A percentile compares a stretch with the other conserved stretches of the same genome.
These are phyloP conservation scores for Claviceps citrina DNA, from an alignment of 2,329 filamentous ascomycete species.

Conservation along the genomic window DNA sequence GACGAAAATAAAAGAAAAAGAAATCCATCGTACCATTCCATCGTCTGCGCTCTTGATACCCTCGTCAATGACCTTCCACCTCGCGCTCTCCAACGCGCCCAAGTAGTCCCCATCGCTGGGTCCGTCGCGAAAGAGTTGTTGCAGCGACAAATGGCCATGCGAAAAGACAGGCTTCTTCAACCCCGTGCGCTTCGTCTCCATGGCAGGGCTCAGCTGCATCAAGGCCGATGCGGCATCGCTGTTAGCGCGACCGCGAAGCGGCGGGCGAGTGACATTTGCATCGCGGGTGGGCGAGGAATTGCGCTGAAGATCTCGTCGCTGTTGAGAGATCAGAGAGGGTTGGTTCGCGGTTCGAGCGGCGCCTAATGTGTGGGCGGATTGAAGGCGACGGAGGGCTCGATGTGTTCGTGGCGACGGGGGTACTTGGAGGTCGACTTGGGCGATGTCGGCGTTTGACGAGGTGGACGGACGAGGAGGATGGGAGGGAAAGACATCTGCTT, in stretches of 20 bases:
- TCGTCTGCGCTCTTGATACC: conserved; percentile 65
- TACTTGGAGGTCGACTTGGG: conserved; percentile 31
- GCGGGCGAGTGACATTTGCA: conserved; percentile 21
- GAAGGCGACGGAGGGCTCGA: conserved; percentile 54
- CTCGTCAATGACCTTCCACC: conserved; percentile 59
- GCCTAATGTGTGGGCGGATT: conserved; percentile 58
- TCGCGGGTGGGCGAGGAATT: conserved; percentile 19
- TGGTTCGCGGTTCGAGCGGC: conserved; percentile 31
- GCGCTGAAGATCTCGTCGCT: conserved; percentile 34
- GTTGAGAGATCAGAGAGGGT: conserved; percentile 47
- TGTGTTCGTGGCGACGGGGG: conserved; percentile 49
- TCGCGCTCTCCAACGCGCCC: conserved; percentile 52
- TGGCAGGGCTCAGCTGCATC: conserved; percentile 22
- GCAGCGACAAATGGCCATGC: conserved; percentile 47
- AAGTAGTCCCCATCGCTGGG: conserved; percentile 55
- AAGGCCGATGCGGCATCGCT: conserved; percentile 46
- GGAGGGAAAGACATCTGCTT: not conserved
- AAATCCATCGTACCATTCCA: conserved; percentile 49
- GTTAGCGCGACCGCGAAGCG: conserved; percentile 51
- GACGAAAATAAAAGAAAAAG: not conserved
- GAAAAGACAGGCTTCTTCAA: conserved; percentile 29
- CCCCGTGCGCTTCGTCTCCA: conserved; percentile 23
- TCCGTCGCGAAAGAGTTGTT: conserved; percentile 65
- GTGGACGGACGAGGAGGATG: conserved; percentile 1
- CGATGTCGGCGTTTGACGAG: conserved; percentile 1